Evolutionary conservation across 2,329 filamentous ascomycete genomes (phyloP), one percentile per base, ranked within the genome.

Genomic region (Aspergillus carbonarius): DNA sequence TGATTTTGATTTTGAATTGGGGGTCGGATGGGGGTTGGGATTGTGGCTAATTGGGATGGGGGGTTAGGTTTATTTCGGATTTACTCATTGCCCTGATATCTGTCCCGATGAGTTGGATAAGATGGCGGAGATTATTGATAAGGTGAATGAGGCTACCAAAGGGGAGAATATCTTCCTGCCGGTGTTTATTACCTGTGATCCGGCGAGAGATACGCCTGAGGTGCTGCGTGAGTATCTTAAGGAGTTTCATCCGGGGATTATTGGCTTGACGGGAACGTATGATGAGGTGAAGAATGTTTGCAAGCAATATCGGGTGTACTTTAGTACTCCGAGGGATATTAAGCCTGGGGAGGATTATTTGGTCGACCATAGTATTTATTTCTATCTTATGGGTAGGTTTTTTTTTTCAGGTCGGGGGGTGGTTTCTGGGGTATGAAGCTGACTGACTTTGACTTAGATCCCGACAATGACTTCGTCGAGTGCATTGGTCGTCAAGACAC

Each of bases 21-120:
- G 4, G 9, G 9, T 32, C 10, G 30, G 3, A 9, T 8, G 4
- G 9, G 8, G 2, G 9, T 32, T 8, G 9, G 27, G 27, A 17
- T 35, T 20, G 20, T 42, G 5, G 15, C 17, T 52, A 42, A 61
- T 66, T 46, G 25, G 12, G 10, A 2, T 50, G 9, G 6, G 15
- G 3, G 12, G 17, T 25, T 60, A 95, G 91, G 87, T 98, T 37
- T 99, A 99, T 80, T 99, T 99, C 74, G 95, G 95, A 70, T 99
- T 99, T 83, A 93, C 92, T 8, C 93, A 97, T 77, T 99, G 95
- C 75, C 95, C 95, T 23, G 95, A 99, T 74, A 99, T 99, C 74
- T 99, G 95, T 81, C 95, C 95, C 34, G 95, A 99, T 72, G 95
- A 99, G 79, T 88, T 99, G 69, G 95, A 99, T 81, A 99, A 99